phyloP scores from a whole-genome alignment of 2,329 filamentous ascomycete genomes.

The Epicoccum nigrum region DNA sequence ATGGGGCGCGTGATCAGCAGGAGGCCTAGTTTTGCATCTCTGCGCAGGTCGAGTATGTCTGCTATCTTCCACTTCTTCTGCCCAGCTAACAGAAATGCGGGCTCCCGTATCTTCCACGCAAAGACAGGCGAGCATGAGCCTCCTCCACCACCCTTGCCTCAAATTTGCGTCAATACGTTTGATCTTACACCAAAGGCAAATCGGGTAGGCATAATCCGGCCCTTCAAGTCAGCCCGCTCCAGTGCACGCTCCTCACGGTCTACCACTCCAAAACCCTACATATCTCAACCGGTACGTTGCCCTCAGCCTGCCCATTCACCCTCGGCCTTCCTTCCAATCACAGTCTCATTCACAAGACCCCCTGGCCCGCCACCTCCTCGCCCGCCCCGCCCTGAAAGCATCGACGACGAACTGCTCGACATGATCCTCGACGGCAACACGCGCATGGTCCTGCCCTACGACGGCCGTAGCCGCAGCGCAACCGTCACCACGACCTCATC shows the following conservation, averaged over 20 bases:
- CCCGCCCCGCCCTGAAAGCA: slow-evolving; percentile 22
- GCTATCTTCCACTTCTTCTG: background rate
- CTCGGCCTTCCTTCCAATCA: background rate
- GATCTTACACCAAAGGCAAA: slow-evolving; percentile 3
- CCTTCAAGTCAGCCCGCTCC: slow-evolving; percentile 2
- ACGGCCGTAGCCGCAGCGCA: slow-evolving; percentile 9
- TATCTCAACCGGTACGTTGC: slow-evolving; percentile 22
- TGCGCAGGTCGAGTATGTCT: slow-evolving; percentile 23
- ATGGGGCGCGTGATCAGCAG: too few species aligned
- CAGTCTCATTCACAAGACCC: slow-evolving; percentile 20
- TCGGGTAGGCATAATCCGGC: slow-evolving; percentile 2
- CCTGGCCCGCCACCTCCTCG: slow-evolving; percentile 19
- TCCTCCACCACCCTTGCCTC: slow-evolving; percentile 12
- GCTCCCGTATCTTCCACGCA: slow-evolving; percentile 24
- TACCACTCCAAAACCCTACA: slow-evolving; percentile 7
- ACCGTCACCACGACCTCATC: slow-evolving; percentile 13
- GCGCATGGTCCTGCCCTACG: slow-evolving; percentile 20
- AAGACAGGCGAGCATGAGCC: background rate
- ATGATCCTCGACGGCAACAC: slow-evolving; percentile 22
- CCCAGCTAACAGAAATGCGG: slow-evolving; percentile 7
- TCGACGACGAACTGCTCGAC: slow-evolving; percentile 22
- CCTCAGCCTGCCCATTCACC: background rate
- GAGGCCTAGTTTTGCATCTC: too few species aligned
- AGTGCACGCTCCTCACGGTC: slow-evolving; percentile 10
- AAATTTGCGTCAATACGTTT: slow-evolving; percentile 18